These are phyloP conservation scores for Ricinus communis DNA, from an alignment of 345 rosid genomes.

Conservation along the genomic window DNA sequence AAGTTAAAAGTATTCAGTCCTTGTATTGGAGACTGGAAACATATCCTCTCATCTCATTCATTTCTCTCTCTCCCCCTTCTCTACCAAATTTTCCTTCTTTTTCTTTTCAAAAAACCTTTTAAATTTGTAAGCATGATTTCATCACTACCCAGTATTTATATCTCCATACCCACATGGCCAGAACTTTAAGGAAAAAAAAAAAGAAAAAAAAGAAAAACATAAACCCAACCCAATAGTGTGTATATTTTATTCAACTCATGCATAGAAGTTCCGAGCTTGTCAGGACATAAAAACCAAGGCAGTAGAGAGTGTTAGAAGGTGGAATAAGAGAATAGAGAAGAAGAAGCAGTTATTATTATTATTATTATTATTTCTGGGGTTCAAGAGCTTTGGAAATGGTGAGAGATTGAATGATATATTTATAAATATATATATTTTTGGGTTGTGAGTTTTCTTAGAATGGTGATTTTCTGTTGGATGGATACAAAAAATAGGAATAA, in stretches of 20 bases:
- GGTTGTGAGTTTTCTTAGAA: conserved; percentile 36
- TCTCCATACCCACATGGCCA: conserved; percentile 63
- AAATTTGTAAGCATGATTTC: conserved; percentile 48
- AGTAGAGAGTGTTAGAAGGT: conserved; percentile 34
- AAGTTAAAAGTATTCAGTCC: conserved; percentile 57
- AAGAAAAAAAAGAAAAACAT: too few species aligned
- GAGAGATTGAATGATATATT: conserved; percentile 26
- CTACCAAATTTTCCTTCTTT: conserved; percentile 2
- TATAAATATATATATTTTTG: too few species aligned
- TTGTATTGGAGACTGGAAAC: conserved; percentile 61
- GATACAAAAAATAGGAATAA: conserved; percentile 50
- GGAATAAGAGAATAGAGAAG: conserved; percentile 25
- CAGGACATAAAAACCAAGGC: conserved; percentile 38
- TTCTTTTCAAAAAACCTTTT: conserved; percentile 7
- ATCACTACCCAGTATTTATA: conserved; percentile 63
- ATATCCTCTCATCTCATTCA: conserved; percentile 18
- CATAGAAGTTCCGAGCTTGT: conserved; percentile 34
- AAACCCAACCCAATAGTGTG: conserved; percentile 35
- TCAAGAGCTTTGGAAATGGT: conserved; percentile 45
- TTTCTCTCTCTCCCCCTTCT: conserved; percentile 31
- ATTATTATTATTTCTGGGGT: conserved; percentile 22
- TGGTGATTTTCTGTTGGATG: conserved; percentile 33
- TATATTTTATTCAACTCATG: conserved; percentile 20
- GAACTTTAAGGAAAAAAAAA: conserved; percentile 54
- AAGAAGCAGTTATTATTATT: neutral